phyloP scores from a whole-genome alignment of 768 basidiomycete genomes.

The Rickenella mellea region DNA sequence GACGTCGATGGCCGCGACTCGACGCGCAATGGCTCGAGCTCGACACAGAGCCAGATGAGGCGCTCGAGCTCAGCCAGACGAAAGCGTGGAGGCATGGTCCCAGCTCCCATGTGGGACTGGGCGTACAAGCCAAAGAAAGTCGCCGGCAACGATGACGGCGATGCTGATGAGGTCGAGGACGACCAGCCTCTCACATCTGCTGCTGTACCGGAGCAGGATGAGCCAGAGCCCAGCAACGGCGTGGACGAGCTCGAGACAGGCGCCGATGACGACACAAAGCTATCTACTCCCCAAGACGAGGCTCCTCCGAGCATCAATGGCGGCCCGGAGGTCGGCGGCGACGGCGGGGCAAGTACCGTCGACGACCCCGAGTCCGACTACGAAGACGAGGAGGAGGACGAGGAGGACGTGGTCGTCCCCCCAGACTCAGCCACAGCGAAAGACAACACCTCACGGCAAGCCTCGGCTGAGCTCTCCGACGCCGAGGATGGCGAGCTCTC shows the following conservation, averaged over 20 bases:
- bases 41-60: background rate
- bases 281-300: constrained; percentile 8
- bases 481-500: constrained; percentile 26
- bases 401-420: constrained; percentile 2
- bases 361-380: constrained; percentile 16
- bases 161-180: constrained; percentile 15
- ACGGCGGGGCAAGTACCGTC: constrained; percentile 11
- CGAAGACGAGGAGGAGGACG: constrained; percentile 18
- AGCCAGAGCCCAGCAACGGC: constrained; percentile 17
- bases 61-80: background rate
- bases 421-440: background rate
- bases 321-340: constrained; percentile 9
- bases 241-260: constrained; percentile 20
- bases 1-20: constrained; percentile 33
- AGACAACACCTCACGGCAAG: background rate
- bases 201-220: constrained; percentile 7
- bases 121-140: constrained; percentile 46
- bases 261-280: constrained; percentile 13
- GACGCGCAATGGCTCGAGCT: too few relatives aligned
- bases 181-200: constrained; percentile 1
- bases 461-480: constrained; percentile 20
- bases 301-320: constrained; percentile 8
- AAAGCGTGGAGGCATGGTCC: constrained; percentile 41
- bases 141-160: constrained; percentile 42
- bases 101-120: constrained; percentile 84